Evolutionary conservation across 1,284 basidiomycete species (phyloP), one percentile per base, ranked within the genome.

Genomic region (Xerocomus alliaceus): DNA sequence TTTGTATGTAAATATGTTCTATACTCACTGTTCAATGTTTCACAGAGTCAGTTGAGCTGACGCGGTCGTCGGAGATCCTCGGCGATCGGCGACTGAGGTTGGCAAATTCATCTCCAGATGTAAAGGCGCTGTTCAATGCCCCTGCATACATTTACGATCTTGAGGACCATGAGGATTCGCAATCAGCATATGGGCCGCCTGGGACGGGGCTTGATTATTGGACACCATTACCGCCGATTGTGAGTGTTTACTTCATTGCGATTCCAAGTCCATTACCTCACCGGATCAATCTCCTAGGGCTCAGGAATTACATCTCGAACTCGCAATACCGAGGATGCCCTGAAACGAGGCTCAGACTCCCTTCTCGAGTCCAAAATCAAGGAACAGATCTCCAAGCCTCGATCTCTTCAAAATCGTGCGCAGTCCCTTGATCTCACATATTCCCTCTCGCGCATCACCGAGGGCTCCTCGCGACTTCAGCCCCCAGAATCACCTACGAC

Each of bases 41-140:
- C 34, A 65, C 56, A 91, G 90, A 92, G 77, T 92, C 90, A 18
- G 87, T 90, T 65, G 91, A 92, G 66, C 79, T 91, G 73, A 88
- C 87, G 34, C 85, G 87, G 50, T 83, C 87, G 29, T 83, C 87
- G 31, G 90, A 92, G 69, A 81, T 87, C 41, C 85, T 88, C 71
- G 86, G 87, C 18, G 92, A 93, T 72, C 85, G 92, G 56, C 82
- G 93, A 48, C 81, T 95, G 53, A 87, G 94, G 51, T 81, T 95
- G 60, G 93, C 93, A 13, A 93, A 89, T 66, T 94, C 94, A 12
- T 93, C 95, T 5, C 93, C 94, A 0, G 94, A 98, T 71, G 95
- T 98, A 62, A 98, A 98, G 78, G 95, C 96, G 1, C 77, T 98
- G 62, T 98, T 98, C 79, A 94, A 93, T 71, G 87, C 88, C 3